Conservation (phyloP, 2,329 filamentous ascomycete species). For the Raffaelea arxii region DNA sequence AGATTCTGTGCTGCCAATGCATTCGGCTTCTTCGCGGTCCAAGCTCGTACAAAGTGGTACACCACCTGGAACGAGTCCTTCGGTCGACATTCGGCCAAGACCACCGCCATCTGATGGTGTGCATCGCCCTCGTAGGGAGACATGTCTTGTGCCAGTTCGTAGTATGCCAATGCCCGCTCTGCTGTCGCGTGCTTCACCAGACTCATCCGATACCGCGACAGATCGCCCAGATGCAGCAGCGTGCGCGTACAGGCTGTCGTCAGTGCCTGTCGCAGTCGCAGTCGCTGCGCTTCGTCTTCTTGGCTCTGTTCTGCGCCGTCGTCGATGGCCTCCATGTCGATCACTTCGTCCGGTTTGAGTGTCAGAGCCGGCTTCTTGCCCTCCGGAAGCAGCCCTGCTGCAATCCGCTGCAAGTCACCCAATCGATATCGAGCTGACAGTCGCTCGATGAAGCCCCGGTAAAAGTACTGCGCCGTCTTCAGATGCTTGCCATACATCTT, state of each 20-base stretch:
- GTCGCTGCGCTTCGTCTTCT: too few species aligned
- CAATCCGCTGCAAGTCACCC: slow-evolving; percentile 30
- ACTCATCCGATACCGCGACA: slow-evolving; percentile 68
- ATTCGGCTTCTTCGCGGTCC: slow-evolving; percentile 65
- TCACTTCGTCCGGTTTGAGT: too few species aligned
- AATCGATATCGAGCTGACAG: slow-evolving; percentile 51
- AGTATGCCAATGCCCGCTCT: slow-evolving; percentile 74
- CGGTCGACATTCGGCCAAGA: slow-evolving; percentile 65
- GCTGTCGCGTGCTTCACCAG: slow-evolving; percentile 49
- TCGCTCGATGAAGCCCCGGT: slow-evolving; percentile 73
- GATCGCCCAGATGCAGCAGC: slow-evolving; percentile 78
- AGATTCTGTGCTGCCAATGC: slow-evolving; percentile 68
- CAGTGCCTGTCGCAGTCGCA: too few species aligned
- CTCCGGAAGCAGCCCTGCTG: too few species aligned
- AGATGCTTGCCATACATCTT: slow-evolving; percentile 78
- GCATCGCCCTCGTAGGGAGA: slow-evolving; percentile 70
- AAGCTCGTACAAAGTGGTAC: slow-evolving; percentile 81
- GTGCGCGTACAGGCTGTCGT: slow-evolving; percentile 71
- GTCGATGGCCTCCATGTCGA: slow-evolving; percentile 32
- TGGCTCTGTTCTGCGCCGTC: slow-evolving; percentile 38
- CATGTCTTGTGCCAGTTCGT: slow-evolving; percentile 69
- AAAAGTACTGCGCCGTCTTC: slow-evolving; percentile 80
- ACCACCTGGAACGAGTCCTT: slow-evolving; percentile 70
- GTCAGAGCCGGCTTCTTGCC: slow-evolving; percentile 29
- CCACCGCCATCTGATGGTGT: slow-evolving; percentile 84